Evolutionary conservation across 176 grass and related monocot species (phyloP), one percentile per base, ranked within the genome.

Genomic region (Oryza australiensis): DNA sequence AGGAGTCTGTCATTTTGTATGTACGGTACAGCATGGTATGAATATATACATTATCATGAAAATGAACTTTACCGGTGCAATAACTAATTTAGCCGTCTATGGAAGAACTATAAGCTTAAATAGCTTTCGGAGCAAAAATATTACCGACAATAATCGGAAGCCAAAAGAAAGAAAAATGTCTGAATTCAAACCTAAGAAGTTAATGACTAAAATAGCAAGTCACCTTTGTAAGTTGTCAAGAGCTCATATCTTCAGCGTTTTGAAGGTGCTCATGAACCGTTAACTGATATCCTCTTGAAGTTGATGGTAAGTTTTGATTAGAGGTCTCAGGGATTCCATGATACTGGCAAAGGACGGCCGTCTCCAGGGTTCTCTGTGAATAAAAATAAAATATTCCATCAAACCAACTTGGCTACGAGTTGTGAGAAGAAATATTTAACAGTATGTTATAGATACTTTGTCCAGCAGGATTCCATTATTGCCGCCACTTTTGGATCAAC

Each of bases 391-490:
- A 51, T 27, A 13, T 49, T 57, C 23, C 23, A 69, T 77, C 26
- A 80, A 64, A 65, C 67, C 12, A 89, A 62, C 5, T 75, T 46
- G 57, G 35, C 15, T 22, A 75, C 9, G 59, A 75, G 23, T 51
- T 5, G 40, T 66, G 20, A 73, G 1, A 89, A 88, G 14, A 35
- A 43, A 77, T 24, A 76, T 62, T 18, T 77, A 73, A n/a, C 68
- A 66, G 57, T 75, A 53, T 70, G 14, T 72, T 53, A 9, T 59
- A 88, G 46, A 83, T 97, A 97, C 94, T 88, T 89, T 45, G 74
- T 79, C 91, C 94, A 97, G 81, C 94, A 97, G 67, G 91, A 94
- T 38, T 97, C 68, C 43, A 97, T 92, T 68, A 94, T 28, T 65
- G 75, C 76, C 9, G 87, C 89, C 62, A 97, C 87, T 80, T 87